phyloP scores from a whole-genome alignment of 208 protist genomes.

The Trichomonas tenax region DNA sequence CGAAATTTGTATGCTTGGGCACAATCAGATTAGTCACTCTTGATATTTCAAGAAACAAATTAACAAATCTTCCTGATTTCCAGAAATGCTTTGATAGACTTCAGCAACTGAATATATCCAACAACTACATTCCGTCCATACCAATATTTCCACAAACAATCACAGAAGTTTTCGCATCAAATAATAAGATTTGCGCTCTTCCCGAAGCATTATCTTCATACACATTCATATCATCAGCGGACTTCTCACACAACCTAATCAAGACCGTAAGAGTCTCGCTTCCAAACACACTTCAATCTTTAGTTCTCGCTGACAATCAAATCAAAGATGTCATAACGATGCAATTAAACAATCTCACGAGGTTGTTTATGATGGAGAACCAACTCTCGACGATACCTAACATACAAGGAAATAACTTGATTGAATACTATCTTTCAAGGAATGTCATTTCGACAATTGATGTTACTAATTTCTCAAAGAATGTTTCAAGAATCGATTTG shows the following conservation, averaged over 20 bases:
- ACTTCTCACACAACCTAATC: not conserved
- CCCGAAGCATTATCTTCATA: not conserved
- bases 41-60: not conserved
- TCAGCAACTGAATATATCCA: not conserved
- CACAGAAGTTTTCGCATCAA: not conserved
- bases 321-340: not conserved
- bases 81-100: not conserved
- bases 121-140: not conserved
- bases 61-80: not conserved
- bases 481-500: not conserved
- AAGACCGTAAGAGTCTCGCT: not conserved
- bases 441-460: not conserved
- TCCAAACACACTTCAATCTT: not conserved
- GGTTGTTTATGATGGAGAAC: not conserved
- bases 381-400: not conserved
- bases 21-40: not conserved
- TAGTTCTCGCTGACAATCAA: not conserved
- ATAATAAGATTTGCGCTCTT: not conserved
- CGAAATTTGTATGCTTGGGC: not conserved
- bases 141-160: not conserved
- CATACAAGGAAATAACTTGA: not conserved
- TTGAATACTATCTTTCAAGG: not conserved
- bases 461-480: not conserved
- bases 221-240: not conserved
- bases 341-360: not conserved